phyloP scores from a whole-genome alignment of 257 asterid species.

The Perilla frutescens region DNA sequence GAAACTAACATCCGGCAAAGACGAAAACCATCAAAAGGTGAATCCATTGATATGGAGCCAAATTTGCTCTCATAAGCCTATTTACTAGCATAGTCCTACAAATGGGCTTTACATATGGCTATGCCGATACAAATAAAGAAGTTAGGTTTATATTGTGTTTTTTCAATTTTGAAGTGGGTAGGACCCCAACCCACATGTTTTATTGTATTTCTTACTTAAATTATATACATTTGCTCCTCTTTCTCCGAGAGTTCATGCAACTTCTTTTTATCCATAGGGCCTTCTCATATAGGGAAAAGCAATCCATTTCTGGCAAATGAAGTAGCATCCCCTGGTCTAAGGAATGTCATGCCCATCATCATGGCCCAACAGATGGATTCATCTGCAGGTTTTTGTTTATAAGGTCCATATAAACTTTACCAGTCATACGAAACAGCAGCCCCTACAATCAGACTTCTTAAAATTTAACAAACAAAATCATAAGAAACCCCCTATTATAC shows the following conservation, averaged over 20 bases:
- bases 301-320: background rate
- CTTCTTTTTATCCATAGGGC: conserved; percentile 7
- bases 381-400: background rate
- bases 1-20: conserved; percentile 3
- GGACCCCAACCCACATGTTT: background rate
- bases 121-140: background rate
- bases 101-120: background rate
- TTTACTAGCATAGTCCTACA: conserved; percentile 16
- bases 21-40: background rate
- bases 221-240: background rate
- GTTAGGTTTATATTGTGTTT: background rate
- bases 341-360: background rate
- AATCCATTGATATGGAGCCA: background rate
- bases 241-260: background rate
- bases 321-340: background rate
- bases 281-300: conserved; percentile 2
- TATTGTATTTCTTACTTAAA: background rate
- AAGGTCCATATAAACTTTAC: conserved; percentile 20
- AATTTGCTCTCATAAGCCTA: conserved; percentile 11
- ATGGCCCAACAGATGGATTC: background rate
- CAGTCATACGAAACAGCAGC: conserved; percentile 7
- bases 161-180: background rate
- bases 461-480: conserved; percentile 21
- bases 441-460: background rate
- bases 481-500: background rate